Percentiles rank a stretch among this genome's conserved stretches.
phyloP scores from a whole-genome alignment of 148 eudicot genomes.

The Beta vulgaris region DNA sequence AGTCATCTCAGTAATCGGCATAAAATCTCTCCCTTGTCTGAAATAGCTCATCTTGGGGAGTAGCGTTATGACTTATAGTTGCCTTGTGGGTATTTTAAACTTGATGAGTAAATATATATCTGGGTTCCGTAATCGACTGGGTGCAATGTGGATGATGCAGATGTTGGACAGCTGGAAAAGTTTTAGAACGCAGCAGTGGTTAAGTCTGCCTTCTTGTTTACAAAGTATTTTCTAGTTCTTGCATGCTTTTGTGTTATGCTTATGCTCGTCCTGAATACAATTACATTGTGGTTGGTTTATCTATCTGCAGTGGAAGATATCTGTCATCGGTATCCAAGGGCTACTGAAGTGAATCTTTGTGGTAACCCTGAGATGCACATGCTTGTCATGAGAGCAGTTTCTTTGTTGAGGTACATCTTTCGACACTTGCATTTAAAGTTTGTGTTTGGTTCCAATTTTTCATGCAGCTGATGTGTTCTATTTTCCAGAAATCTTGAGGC shows the following conservation, averaged over 20 bases:
- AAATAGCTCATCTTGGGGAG: neutral
- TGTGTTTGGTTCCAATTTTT: neutral
- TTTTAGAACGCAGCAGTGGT: neutral
- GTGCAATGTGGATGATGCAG: neutral
- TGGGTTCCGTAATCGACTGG: neutral
- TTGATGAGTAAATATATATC: neutral
- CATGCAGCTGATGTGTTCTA: conserved; percentile 22
- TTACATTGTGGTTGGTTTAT: neutral
- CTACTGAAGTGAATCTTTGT: conserved; percentile 61
- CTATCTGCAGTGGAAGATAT: conserved; percentile 74
- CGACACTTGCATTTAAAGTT: neutral
- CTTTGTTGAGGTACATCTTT: conserved; percentile 59
- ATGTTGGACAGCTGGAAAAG: neutral
- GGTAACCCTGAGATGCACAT: conserved; percentile 56
- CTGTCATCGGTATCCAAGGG: conserved; percentile 85
- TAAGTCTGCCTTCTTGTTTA: neutral
- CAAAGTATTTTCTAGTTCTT: neutral
- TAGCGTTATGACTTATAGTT: neutral
- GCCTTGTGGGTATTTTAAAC: neutral
- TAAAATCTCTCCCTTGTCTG: neutral
- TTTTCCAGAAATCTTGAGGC: conserved; percentile 69
- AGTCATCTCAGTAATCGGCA: neutral
- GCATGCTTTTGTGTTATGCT: neutral
- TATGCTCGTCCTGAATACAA: neutral
- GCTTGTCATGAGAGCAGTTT: conserved; percentile 70